Conservation (phyloP, 208 protist genomes). For the Blastocrithidia nonstop region DNA sequence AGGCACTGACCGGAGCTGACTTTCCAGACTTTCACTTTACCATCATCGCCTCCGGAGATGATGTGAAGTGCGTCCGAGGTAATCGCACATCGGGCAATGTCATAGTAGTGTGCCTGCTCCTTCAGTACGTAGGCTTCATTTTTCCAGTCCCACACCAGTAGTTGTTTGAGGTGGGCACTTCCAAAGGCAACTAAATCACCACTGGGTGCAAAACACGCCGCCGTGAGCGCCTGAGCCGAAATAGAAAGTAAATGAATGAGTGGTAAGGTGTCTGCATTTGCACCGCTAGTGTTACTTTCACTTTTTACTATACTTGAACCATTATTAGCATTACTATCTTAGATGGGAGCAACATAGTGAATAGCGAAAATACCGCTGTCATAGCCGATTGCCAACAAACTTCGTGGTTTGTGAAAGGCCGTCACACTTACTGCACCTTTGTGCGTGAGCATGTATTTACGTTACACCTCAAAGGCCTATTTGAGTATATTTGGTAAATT, state of each 20-base stretch:
- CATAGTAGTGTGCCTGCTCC: conserved; percentile 89
- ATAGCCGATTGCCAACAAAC: conserved; percentile 78
- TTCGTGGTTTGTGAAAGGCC: conserved; percentile 53
- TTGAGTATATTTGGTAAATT: conserved; percentile 56
- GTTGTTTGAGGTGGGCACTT: conserved; percentile 74
- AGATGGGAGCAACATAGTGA: conserved; percentile 27
- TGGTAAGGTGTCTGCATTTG: conserved; percentile 9
- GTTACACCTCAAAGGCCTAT: conserved; percentile 65
- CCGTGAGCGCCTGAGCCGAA: conserved; percentile 78
- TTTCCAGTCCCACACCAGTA: conserved; percentile 91
- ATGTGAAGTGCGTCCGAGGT: conserved; percentile 78
- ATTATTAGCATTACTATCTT: conserved; percentile 3
- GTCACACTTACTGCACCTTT: conserved; percentile 73
- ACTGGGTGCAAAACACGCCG: conserved; percentile 61
- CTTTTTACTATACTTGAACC: neutral
- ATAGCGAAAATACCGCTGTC: conserved; percentile 85
- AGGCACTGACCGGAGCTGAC: conserved; percentile 80
- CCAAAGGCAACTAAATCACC: conserved; percentile 84
- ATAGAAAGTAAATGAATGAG: conserved; percentile 85
- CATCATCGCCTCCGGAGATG: conserved; percentile 84
- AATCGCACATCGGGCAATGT: conserved; percentile 78
- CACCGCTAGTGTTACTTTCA: neutral
- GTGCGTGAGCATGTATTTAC: conserved; percentile 78
- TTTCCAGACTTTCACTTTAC: conserved; percentile 91
- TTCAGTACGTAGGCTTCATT: conserved; percentile 86